These are phyloP conservation scores for Guyanaporus albipodus DNA, from an alignment of 768 basidiomycete species.

Conservation along the genomic window DNA sequence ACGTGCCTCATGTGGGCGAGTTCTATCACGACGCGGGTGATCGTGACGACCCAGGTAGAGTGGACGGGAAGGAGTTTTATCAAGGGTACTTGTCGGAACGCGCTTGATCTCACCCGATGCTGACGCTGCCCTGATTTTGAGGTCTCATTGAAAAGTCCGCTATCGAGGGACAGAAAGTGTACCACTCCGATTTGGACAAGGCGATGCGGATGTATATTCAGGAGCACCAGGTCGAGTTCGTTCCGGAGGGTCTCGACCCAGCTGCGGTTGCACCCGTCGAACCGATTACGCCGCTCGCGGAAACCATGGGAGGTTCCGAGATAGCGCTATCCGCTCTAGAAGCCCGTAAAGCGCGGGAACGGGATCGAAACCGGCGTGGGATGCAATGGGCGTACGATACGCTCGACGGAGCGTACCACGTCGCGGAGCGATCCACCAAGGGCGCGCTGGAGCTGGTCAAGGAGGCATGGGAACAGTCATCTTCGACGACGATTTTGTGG, in stretches of 20 bases:
- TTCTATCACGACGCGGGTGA: slow-evolving; percentile 64
- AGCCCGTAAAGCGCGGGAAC: slow-evolving; percentile 52
- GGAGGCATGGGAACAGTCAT: slow-evolving; percentile 78
- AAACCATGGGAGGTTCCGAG: slow-evolving; percentile 9
- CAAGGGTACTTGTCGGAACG: slow-evolving; percentile 53
- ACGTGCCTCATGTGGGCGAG: slow-evolving; percentile 97
- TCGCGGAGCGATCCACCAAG: slow-evolving; percentile 63
- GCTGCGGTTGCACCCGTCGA: slow-evolving; percentile 47
- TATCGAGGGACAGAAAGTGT: slow-evolving; percentile 88
- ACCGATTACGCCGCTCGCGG: slow-evolving; percentile 29
- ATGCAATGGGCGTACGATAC: slow-evolving; percentile 91
- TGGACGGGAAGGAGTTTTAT: slow-evolving; percentile 98
- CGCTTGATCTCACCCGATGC: not conserved
- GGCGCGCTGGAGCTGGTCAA: slow-evolving; percentile 73
- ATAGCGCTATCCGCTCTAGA: slow-evolving; percentile 6
- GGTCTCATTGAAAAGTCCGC: slow-evolving; percentile 92
- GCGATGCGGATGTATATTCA: slow-evolving; percentile 88
- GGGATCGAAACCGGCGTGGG: slow-evolving; percentile 64
- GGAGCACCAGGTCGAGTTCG: slow-evolving; percentile 85
- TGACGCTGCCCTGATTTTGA: slow-evolving; percentile 29
- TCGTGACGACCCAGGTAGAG: slow-evolving; percentile 89
- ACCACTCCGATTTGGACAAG: slow-evolving; percentile 77
- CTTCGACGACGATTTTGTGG: slow-evolving; percentile 66
- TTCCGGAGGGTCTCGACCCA: slow-evolving; percentile 74
- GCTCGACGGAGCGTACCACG: slow-evolving; percentile 68